Evolutionary conservation across 768 basidiomycete species (phyloP).

Genomic region (Sarcomyxa edulis): DNA sequence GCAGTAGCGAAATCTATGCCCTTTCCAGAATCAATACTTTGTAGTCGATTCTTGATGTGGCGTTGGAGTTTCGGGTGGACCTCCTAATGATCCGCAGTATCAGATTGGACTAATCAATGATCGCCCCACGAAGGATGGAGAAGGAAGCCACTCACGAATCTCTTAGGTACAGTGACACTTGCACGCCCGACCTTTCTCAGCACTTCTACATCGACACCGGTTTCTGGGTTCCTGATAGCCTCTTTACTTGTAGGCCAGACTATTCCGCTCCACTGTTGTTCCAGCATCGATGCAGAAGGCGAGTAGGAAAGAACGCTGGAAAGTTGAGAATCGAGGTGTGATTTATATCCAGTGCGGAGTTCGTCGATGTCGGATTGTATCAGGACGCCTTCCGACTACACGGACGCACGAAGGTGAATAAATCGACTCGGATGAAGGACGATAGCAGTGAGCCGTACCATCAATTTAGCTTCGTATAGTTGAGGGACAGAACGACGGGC

Average conservation of each 20-base stretch:
- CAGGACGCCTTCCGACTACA: conserved; percentile 53
- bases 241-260: conserved; percentile 57
- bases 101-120: conserved; percentile 32
- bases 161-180: conserved; percentile 54
- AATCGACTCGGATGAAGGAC: background rate
- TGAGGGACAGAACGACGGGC: conserved; percentile 72
- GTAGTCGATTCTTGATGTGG: conserved; percentile 74
- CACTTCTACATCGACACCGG: conserved; percentile 53
- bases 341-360: conserved; percentile 54
- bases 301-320: conserved; percentile 38
- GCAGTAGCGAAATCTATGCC: conserved; percentile 89
- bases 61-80: conserved; percentile 75
- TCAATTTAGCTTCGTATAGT: conserved; percentile 75
- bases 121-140: conserved; percentile 5
- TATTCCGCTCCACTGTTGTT: conserved; percentile 64
- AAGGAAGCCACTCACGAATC: conserved; percentile 50
- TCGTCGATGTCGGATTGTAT: conserved; percentile 39
- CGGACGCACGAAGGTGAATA: too few relatives aligned
- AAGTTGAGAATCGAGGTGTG: conserved; percentile 60
- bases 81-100: conserved; percentile 37
- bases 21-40: conserved; percentile 59
- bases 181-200: conserved; percentile 58
- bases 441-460: conserved; percentile 59
- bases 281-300: conserved; percentile 50
- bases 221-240: conserved; percentile 53